These are phyloP conservation scores for Piper longum DNA, from an alignment of 164 flowering plant genomes.

Conservation along the genomic window DNA sequence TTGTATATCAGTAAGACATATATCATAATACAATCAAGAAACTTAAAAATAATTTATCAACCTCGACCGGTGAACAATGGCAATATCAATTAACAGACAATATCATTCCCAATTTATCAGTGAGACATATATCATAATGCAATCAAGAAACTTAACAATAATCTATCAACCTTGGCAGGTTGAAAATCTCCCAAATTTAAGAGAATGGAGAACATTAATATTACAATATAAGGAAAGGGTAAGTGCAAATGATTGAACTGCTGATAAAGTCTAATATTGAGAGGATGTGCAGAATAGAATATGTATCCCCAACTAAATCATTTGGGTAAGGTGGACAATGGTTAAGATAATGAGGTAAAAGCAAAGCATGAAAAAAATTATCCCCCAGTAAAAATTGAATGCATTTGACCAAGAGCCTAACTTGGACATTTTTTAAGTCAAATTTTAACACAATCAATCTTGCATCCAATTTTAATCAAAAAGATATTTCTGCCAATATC, in stretches of 20 bases:
- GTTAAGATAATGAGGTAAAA: not conserved
- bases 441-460: not conserved
- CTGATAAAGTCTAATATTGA: not conserved
- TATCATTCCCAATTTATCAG: too few relatives aligned
- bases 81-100: too few relatives aligned
- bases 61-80: too few relatives aligned
- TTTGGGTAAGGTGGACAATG: not conserved
- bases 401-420: conserved; percentile 1
- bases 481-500: not conserved
- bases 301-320: not conserved
- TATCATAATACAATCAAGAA: too few relatives aligned
- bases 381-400: not conserved
- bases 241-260: not conserved
- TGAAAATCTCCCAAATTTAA: too few relatives aligned
- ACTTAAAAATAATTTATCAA: too few relatives aligned
- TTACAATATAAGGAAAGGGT: not conserved
- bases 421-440: too few relatives aligned
- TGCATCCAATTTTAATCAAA: not conserved
- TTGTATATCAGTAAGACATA: too few relatives aligned
- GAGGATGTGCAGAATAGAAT: not conserved
- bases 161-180: too few relatives aligned
- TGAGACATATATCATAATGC: too few relatives aligned
- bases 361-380: not conserved
- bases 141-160: too few relatives aligned
- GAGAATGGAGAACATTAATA: too few relatives aligned